Evolutionary conservation across 805 yeast species (phyloP), one percentile per base, ranked within the genome.

Genomic region (Candida morakotiae): DNA sequence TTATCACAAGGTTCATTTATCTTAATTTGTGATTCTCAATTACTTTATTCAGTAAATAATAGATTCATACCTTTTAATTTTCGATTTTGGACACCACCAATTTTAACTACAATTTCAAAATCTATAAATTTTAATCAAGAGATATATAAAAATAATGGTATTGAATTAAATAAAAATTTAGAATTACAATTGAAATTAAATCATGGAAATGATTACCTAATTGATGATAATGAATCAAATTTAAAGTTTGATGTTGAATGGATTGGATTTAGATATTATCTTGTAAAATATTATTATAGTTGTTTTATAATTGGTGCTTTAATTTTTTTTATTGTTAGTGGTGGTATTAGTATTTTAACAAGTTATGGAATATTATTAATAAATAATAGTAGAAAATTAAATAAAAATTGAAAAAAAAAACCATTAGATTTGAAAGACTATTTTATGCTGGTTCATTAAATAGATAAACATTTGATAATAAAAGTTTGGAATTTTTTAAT

Each of bases 191-290:
- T 41, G 8, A 9, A 31, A 18, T 17, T 38, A 9, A 14, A 28
- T 16, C 10, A 35, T 11, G 19, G 39, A 14, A 13, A 21, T 3
- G 31, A 31, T 2, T 38, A 52, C 16, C 39, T 48, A 6, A 39
- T 52, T 10, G 46, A 55, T 34, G 42, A 51, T 30, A 45, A 38
- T 21, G 30, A 35, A 14, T 42, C 52, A 2, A 37, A 24, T 27
- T 26, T 52, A 9, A 43, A 46, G 13, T 42, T 69, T 24, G 58
- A 49, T 14, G 56, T 67, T 9, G 59, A 61, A 35, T 70, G 69
- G 62, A 53, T 55, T 18, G 77, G 77, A 0, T 50, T 69, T 28
- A 51, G 76, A 23, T 66, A 59, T 46, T 68, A 64, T 41, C 37
- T 71, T 24, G 64, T 57, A 33, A 52, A 61, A 29, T 64, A 65